Conservation (phyloP, 345 rosid genomes). For the Ceriops decandra region DNA sequence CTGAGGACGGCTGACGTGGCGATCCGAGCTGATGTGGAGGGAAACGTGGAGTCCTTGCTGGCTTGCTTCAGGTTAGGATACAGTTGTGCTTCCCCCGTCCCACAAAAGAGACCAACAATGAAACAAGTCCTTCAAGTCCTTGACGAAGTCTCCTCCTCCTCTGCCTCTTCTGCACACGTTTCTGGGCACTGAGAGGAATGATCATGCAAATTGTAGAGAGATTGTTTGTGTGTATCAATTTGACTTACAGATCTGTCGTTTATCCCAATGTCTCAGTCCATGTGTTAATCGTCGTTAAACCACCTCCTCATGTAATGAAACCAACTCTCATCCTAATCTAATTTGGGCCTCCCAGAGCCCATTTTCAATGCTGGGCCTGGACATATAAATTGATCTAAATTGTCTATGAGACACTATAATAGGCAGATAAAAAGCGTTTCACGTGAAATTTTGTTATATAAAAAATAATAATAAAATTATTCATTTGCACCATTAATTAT, state of each 20-base stretch:
- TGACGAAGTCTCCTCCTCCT: constrained; percentile 53
- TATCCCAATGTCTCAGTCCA: not conserved
- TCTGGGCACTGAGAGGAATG: constrained; percentile 34
- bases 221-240: constrained; percentile 19
- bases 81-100: constrained; percentile 74
- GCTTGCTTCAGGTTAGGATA: constrained; percentile 72
- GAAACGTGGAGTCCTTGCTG: constrained; percentile 76
- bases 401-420: too few species aligned
- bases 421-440: too few species aligned
- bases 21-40: constrained; percentile 77
- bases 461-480: too few species aligned
- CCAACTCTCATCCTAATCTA: constrained; percentile 17
- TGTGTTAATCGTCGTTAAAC: not conserved
- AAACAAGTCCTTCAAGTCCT: constrained; percentile 74
- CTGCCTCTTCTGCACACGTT: constrained; percentile 23
- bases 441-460: too few species aligned
- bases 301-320: not conserved
- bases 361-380: not conserved
- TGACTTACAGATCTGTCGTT: constrained; percentile 22
- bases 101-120: constrained; percentile 83
- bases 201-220: constrained; percentile 15
- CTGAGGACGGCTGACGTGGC: constrained; percentile 61
- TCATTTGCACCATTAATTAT: too few species aligned
- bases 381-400: too few species aligned
- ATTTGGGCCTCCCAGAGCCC: not conserved